Evolutionary conservation across 192 early-diverging fungal species (phyloP), one percentile per base, ranked within the genome.

Genomic region (Mycoemilia scoparia): DNA sequence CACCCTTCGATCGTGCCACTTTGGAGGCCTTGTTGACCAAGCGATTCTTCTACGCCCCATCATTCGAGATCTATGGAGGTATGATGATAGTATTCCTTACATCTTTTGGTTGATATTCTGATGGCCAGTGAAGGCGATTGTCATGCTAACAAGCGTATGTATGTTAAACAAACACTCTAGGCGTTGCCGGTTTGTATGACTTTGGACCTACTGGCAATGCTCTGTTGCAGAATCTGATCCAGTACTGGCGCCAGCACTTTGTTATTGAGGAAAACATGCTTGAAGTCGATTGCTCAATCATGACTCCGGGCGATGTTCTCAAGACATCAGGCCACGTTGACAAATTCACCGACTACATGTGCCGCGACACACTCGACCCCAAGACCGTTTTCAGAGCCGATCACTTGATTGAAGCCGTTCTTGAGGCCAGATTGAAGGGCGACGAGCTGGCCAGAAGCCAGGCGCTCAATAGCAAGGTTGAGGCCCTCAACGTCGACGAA

Each of bases 301-400:
- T 99, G 65, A 96, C 95, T n/a, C 88, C 84, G 5, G 70, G 84
- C 29, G 76, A 82, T 36, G 95, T 99, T 8, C 60, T 87, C 28
- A 90, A 96, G 69, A 93, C 95, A 19, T 99, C 95, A 21, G 95
- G 95, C 36, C 95, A 99, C 69, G 95, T 99, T 14, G 95, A 95
- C 24, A 81, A 85, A 34, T 99, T 99, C 59, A 74, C 84, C 29
- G 95, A 99, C 65, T 92, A 85, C 73, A 99, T 96, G 91, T 84
- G 84, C 63, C 82, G 76, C 49, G 95, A 99, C 64, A 54, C 71
- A 12, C 74, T 79, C 54, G 87, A 67, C 46, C 82, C 87, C 33
- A 88, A 95, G 38, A n/a, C n/a, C n/a, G 86, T 95, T 39, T 88
- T 84, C 76, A 77, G 95, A 38, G 87, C 87, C 14, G 95, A 99